Conservation (phyloP, 2,329 filamentous ascomycete species). For the Fusarium sp. region DNA sequence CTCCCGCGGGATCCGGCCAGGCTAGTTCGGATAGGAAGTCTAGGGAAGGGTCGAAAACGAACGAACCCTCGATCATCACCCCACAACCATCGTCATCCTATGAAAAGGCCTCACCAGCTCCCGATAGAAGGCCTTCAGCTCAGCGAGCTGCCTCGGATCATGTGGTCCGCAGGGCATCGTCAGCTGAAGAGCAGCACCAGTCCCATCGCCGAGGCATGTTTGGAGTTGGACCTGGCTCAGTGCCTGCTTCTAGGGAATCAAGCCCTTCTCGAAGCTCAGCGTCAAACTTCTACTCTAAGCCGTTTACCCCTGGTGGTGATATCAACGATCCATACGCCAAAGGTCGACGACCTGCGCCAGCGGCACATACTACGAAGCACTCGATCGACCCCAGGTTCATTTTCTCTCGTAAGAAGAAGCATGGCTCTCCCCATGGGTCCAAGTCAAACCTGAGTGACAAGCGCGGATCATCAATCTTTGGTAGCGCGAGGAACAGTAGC, state of each 20-base stretch:
- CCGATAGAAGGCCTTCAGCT: constrained; percentile 53
- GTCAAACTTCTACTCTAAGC: constrained; percentile 74
- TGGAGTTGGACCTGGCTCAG: constrained; percentile 62
- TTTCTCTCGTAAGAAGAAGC: constrained; percentile 80
- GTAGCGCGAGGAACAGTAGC: constrained; percentile 51
- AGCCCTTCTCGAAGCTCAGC: constrained; percentile 74
- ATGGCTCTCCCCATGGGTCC: constrained; percentile 66
- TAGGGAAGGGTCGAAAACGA: constrained; percentile 53
- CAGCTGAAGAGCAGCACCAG: constrained; percentile 52
- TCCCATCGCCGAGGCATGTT: constrained; percentile 68
- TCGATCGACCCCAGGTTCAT: constrained; percentile 84
- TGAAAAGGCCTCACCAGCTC: constrained; percentile 58
- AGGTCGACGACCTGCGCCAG: constrained; percentile 77
- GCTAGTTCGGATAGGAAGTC: constrained; percentile 46
- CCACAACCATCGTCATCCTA: constrained; percentile 73
- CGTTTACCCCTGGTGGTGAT: constrained; percentile 83
- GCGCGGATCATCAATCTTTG: constrained; percentile 58
- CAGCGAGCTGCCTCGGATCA: constrained; percentile 59
- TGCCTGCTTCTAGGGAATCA: constrained; percentile 68
- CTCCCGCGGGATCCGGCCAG: constrained; percentile 78
- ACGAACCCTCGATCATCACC: constrained; percentile 66
- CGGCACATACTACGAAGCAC: constrained; percentile 69
- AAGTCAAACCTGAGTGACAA: constrained; percentile 66
- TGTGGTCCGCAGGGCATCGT: constrained; percentile 55
- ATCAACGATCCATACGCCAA: constrained; percentile 89